phyloP scores from a whole-genome alignment of 2,329 filamentous ascomycete species.

The Fusarium chaquense region DNA sequence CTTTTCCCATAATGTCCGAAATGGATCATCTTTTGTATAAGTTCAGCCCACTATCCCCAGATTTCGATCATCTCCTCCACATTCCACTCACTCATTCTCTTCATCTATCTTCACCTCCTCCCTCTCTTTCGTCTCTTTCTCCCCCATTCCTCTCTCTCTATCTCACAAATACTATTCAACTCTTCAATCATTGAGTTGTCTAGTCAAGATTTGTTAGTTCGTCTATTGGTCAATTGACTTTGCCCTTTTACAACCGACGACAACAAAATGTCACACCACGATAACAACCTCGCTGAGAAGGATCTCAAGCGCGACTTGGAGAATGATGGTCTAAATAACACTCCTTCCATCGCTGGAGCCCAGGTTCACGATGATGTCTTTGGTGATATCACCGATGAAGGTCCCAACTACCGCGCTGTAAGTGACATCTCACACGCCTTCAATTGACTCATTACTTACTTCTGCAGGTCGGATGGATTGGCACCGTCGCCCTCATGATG shows the following conservation, averaged over 20 bases:
- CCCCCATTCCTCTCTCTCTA: not conserved
- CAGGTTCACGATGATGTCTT: slow-evolving; percentile 49
- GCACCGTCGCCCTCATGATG: slow-evolving; percentile 60
- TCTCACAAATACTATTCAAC: slow-evolving; percentile 9
- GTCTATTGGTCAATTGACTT: slow-evolving; percentile 11
- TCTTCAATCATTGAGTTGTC: slow-evolving; percentile 27
- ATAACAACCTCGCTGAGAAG: slow-evolving; percentile 29
- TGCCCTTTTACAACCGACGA: not conserved
- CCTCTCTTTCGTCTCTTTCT: slow-evolving; percentile 5
- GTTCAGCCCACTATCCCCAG: slow-evolving; percentile 38
- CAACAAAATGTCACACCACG: slow-evolving; percentile 28
- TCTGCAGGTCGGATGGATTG: slow-evolving; percentile 57
- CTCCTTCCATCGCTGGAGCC: slow-evolving; percentile 4
- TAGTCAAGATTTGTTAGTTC: slow-evolving; percentile 4
- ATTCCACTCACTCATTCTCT: not conserved
- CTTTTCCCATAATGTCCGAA: not conserved
- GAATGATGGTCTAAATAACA: slow-evolving; percentile 13
- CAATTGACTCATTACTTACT: not conserved
- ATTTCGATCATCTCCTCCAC: slow-evolving; percentile 20
- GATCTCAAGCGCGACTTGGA: slow-evolving; percentile 30
- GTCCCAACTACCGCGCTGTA: slow-evolving; percentile 51
- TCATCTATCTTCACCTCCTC: not conserved
- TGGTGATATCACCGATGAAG: slow-evolving; percentile 48
- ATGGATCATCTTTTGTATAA: slow-evolving; percentile 26
- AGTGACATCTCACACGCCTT: not conserved